These are phyloP conservation scores for Epichloe gansuensis DNA, from an alignment of 2,329 filamentous ascomycete genomes.

Conservation along the genomic window DNA sequence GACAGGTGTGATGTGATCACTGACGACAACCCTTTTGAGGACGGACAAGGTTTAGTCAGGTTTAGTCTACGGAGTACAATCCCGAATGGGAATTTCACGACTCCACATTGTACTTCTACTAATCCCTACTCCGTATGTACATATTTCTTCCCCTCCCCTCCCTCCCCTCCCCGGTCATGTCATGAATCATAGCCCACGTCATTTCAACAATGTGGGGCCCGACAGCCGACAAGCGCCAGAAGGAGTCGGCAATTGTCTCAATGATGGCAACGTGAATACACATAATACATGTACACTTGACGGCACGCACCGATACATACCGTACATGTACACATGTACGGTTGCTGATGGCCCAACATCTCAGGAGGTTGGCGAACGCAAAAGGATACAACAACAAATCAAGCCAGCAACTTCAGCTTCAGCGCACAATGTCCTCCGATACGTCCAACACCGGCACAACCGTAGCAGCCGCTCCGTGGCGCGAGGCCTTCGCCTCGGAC, in stretches of 20 bases:
- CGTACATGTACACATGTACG: too few species aligned
- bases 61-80: background rate
- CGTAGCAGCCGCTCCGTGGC: constrained; percentile 37
- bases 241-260: background rate
- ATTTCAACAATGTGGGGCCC: background rate
- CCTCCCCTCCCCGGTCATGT: background rate
- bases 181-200: background rate
- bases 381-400: constrained; percentile 2
- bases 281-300: too few species aligned
- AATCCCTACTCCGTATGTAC: background rate
- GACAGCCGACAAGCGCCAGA: too few species aligned
- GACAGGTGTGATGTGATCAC: background rate
- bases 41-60: too few species aligned
- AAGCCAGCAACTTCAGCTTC: constrained; percentile 16
- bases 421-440: constrained; percentile 15
- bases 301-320: background rate
- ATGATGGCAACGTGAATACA: too few species aligned
- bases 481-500: constrained; percentile 38
- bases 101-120: too few species aligned
- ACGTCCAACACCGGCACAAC: background rate
- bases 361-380: background rate
- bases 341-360: background rate
- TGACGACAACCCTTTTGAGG: too few species aligned
- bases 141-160: background rate
- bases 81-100: too few species aligned